Base-by-base conservation (phyloP, 371 early-diverging fungal species). In the Mucor indicus region DNA sequence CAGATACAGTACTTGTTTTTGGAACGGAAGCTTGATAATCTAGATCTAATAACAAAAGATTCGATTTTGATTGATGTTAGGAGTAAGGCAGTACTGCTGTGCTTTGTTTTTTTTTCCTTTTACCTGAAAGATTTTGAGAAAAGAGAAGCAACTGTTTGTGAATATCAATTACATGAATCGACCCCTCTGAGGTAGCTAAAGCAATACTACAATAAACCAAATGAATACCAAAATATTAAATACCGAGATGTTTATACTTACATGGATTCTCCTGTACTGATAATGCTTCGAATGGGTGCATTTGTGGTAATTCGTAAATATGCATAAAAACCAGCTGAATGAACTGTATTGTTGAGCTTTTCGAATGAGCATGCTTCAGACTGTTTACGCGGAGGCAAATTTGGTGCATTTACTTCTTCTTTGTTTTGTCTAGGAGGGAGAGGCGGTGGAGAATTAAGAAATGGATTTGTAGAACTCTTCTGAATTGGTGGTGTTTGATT, bases 251-350 rank as follows among this genome's bases (percentile, higher is more conserved):
- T 19, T 22, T 33, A 19, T 2, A 39, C 50, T 56, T 56, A 60
- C 64, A 64, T 46, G 16, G 47, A 45, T 36, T 55, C 48, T 21
- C 51, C 60, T 35, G 48, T 24, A 44, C 60, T 60, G 19, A 47
- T 33, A 19, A 60, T 24, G 35, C 51, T 48, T 11, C 42, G 38
- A 2, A 64, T 40, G 15, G 53, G 40, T 9, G 43, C 30, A 16
- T 37, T 22, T 13, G 43, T 29, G 3, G 46, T 36, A 8, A 49
- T 30, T 24, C 37, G 32, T 0, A 59, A 17, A 21, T 19, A 7
- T 17, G 60, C 40, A 38, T 48, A 49, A 22, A 48, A 55, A 10
- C 58, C 58, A 32, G 43, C 25, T 15, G 13, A 10, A 6, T 54
- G 37, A 23, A 27, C 43, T 16, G 29, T 12, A 16, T 21, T 45